These are phyloP conservation scores for Arbutus unedo DNA, from an alignment of 148 eudicot genomes.

Conservation along the genomic window DNA sequence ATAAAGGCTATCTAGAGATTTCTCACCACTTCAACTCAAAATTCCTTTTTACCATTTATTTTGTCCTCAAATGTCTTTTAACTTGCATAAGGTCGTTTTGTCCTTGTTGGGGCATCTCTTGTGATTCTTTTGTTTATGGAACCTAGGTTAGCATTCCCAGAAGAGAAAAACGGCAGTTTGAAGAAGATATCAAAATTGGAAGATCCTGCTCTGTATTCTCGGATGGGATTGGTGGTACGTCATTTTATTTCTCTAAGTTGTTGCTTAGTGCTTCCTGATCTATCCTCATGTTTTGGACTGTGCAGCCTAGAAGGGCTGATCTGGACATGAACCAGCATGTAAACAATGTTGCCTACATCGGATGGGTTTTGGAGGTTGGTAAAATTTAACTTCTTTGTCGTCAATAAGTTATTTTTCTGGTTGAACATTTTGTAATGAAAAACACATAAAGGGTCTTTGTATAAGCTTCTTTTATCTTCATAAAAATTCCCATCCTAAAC, in stretches of 20 bases:
- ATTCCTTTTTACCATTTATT: background rate
- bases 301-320: constrained; percentile 95
- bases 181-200: constrained; percentile 84
- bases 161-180: constrained; percentile 73
- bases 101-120: background rate
- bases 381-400: background rate
- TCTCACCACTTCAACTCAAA: background rate
- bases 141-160: constrained; percentile 85
- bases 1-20: background rate
- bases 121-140: background rate
- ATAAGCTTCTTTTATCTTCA: background rate
- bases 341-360: constrained; percentile 88
- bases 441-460: background rate
- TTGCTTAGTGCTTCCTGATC: background rate
- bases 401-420: background rate
- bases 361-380: constrained; percentile 93
- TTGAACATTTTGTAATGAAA: background rate
- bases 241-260: background rate
- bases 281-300: constrained; percentile 12
- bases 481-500: background rate
- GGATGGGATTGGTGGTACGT: constrained; percentile 76
- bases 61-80: background rate
- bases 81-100: background rate
- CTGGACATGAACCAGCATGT: constrained; percentile 98
- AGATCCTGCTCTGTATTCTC: constrained; percentile 65